Percentiles rank a stretch among this genome's conserved stretches.
These are phyloP conservation scores for Misopates orontium DNA, from an alignment of 257 asterid genomes.

Conservation along the genomic window DNA sequence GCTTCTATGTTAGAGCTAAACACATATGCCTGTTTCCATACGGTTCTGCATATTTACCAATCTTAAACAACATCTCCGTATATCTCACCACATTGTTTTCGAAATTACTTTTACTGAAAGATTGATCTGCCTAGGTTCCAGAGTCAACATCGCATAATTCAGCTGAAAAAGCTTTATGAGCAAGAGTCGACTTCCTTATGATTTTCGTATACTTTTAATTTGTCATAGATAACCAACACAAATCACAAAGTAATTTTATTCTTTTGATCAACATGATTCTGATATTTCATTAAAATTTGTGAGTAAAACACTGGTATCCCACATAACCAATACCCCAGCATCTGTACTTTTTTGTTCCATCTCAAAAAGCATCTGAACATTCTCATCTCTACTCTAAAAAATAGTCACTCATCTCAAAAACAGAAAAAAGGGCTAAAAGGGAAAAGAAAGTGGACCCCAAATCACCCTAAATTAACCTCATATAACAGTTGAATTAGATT, in stretches of 20 bases:
- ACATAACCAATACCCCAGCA: neutral
- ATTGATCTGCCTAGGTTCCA: neutral
- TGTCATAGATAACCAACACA: neutral
- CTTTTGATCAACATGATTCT: neutral
- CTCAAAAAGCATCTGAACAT: too few relatives aligned
- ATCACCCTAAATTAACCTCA: neutral
- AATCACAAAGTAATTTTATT: neutral
- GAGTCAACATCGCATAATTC: neutral
- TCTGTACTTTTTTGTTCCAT: neutral
- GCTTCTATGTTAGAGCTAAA: neutral
- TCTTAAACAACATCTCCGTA: neutral
- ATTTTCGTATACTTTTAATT: neutral
- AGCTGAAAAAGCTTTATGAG: neutral
- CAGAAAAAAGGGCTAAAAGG: neutral
- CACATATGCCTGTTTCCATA: neutral
- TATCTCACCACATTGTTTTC: neutral
- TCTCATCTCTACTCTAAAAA: neutral
- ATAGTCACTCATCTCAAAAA: neutral
- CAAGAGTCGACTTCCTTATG: conserved; percentile 11
- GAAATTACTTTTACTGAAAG: neutral
- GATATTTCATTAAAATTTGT: neutral
- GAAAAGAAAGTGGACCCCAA: neutral
- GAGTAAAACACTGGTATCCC: neutral
- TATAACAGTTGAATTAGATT: conserved; percentile 11
- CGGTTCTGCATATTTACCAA: neutral